phyloP scores from a whole-genome alignment of 164 flowering plant species.

The Aristolochia contorta region DNA sequence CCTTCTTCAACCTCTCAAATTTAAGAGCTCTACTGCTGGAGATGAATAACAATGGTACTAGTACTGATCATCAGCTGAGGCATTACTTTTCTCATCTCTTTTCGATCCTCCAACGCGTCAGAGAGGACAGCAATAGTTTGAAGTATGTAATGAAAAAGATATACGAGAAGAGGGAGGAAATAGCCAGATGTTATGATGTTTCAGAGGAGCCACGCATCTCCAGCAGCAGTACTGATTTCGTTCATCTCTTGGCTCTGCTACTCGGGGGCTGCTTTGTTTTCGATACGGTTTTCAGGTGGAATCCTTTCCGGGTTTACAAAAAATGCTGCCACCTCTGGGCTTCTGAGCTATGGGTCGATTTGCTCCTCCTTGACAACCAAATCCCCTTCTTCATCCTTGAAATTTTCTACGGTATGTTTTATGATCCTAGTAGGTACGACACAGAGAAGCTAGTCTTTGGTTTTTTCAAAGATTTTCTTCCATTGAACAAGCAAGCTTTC shows the following conservation, averaged over 20 bases:
- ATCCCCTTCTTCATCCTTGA: conserved; percentile 7
- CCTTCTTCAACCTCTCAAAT: background rate
- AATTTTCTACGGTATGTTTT: background rate
- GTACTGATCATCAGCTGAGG: background rate
- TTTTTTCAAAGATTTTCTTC: background rate
- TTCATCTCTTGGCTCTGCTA: no score
- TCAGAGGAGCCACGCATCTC: no score
- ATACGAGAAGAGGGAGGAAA: no score
- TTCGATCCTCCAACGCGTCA: no score
- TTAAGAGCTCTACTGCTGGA: no score
- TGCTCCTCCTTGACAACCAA: conserved; percentile 8
- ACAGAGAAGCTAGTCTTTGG: background rate
- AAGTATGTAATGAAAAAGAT: no score
- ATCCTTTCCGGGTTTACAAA: background rate
- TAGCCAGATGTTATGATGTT: no score
- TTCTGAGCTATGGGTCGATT: background rate
- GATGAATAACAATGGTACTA: no score
- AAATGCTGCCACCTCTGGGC: background rate
- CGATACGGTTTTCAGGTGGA: background rate
- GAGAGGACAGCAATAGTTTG: no score
- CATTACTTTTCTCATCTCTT: no score
- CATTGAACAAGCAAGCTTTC: background rate
- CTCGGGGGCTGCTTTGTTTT: background rate
- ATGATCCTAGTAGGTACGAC: background rate
- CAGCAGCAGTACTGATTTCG: no score